Base-by-base conservation (phyloP, 345 rosid species). In the Eucalyptus urophylla region DNA sequence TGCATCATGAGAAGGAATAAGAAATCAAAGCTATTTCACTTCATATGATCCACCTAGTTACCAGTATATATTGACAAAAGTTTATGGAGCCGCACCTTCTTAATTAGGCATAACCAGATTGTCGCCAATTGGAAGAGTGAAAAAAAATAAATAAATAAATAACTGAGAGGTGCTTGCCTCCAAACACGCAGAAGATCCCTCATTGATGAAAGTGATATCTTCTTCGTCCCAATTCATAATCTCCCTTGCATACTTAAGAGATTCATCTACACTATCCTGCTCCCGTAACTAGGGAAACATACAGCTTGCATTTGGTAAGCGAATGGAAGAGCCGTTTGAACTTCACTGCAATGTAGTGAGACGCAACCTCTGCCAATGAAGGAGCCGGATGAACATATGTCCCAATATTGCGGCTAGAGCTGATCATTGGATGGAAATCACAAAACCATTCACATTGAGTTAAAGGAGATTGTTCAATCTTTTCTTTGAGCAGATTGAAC, bases 391-490 rank as follows among this genome's bases (percentile, higher is more conserved):
- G 91, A 88, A 93, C 92, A 44, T 58, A 76, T 13, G 58, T 90
- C 88, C 89, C 88, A 87, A 67, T 62, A 29, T 86, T 90, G 83
- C 92, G 93, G 92, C 92, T 92, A 40, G 92, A 91, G 91, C 96
- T 93, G 86, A 95, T 92, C 90, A 96, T 91, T 1, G 99, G 99
- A 85, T 92, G 80, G 93, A 95, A 97, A 92, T 96, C 97, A 5
- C 89, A 86, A 83, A 97, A 97, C 99, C 99, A 96, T 92, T 97
- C 98, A 19, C 98, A 97, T 50, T 51, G 92, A 87, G 88, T 91
- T 40, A 97, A 93, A 86, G 98, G 96, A 89, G 89, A 90, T 45
- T 90, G 91, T 51, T 93, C 95, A 15, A 96, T 94, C 92, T 94
- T 97, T 89, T 95, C 96, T 91, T 94, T 94, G 3, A 97, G 91